A percentile compares a stretch with the other conserved stretches of the same genome.
Conservation (phyloP, 177 flowering plant species). For the Vitis hybrid region DNA sequence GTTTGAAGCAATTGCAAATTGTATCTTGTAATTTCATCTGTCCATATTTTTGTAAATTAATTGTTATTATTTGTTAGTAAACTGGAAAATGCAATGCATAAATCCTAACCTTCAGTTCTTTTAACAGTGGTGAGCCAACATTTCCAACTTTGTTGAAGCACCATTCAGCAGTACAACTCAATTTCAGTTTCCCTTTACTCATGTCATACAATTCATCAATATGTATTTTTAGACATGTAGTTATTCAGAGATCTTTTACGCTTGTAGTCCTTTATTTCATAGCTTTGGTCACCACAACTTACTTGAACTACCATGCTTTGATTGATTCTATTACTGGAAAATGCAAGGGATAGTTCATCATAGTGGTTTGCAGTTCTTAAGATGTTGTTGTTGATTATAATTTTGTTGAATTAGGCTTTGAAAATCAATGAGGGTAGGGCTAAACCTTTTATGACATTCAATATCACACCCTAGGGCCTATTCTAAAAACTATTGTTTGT, state of each 20-base stretch:
- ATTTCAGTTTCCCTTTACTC: background rate
- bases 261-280: background rate
- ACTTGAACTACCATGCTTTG: background rate
- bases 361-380: background rate
- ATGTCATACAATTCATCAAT: background rate
- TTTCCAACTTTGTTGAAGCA: background rate
- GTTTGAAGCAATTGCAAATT: conserved; percentile 24
- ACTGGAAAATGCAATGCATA: background rate
- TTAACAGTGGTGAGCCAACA: background rate
- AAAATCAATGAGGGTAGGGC: too few relatives aligned
- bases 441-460: too few relatives aligned
- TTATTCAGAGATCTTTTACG: background rate
- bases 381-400: background rate
- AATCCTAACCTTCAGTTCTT: background rate
- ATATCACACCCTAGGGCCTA: too few relatives aligned
- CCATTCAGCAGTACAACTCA: background rate
- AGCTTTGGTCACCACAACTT: background rate
- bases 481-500: too few relatives aligned
- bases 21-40: background rate
- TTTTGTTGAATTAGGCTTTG: too few relatives aligned
- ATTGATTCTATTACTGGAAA: background rate
- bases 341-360: background rate
- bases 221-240: too few relatives aligned
- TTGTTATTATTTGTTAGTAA: background rate
- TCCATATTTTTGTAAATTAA: background rate